Base-by-base conservation (phyloP, 2,329 filamentous ascomycete species). In the Ascochyta pisi region DNA sequence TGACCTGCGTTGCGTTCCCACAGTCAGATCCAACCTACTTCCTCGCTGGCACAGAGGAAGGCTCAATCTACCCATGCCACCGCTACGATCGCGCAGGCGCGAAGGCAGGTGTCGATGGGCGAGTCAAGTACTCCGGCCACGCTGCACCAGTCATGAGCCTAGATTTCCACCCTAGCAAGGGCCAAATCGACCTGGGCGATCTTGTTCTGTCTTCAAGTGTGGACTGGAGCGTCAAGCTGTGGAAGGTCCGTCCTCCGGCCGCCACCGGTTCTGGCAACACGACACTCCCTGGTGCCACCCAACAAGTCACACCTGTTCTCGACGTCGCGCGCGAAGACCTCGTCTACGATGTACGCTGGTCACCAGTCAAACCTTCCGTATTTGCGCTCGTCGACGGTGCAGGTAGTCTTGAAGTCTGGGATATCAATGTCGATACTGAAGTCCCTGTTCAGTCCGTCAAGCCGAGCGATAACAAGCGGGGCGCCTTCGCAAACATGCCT, bases 211-310 rank as follows among this genome's bases (percentile, higher is more conserved):
- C 89, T n/a, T 90, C 91, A 4, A 94, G 90, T 39, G 83, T 99
- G 7, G 95, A 99, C 79, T 99, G 95, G 95, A 96, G 89, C 65
- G 92, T 97, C 65, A 97, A 96, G 78, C 82, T 99, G 15, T 99
- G 95, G 95, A 95, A 95, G 76, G 90, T 96, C 13, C 89, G 92
- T 37, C 89, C 91, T 1, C 90, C 91, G 1, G 89, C 89, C 0
- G 88, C 89, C 15, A 88, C 88, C 0, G 78, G 78, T 12, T 70
- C 77, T 13, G 77, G 81, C 13, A 81, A 78, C 37, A 76, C 50
- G 70, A 76, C 51, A 67, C 75, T 40, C 57, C 73, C 56, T 59
- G 75, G 67, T 35, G 71, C 77, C 12, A 58, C 69, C 3, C 67
- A 79, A 13, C 81, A 85, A 59, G 87, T 94, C 27, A 77, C 84